Conservation (phyloP, 306 rosid genomes). For the Sophora flavescens region DNA sequence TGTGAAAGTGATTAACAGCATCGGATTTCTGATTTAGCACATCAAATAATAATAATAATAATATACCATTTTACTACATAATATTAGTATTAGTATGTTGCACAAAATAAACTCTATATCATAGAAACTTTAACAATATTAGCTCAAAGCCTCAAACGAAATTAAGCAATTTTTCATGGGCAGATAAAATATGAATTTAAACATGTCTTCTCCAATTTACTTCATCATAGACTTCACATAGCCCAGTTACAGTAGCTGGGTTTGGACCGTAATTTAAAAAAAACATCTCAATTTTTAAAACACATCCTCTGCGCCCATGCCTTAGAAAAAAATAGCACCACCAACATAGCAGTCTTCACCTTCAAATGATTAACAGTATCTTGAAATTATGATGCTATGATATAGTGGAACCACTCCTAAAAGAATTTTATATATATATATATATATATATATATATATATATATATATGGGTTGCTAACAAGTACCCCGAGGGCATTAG, state of each 20-base stretch:
- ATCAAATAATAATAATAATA: conserved; percentile 4
- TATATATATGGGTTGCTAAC: too few relatives aligned
- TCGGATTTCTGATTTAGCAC: conserved; percentile 31
- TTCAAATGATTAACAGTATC: conserved; percentile 17
- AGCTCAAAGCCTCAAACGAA: conserved; percentile 4
- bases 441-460: too few relatives aligned
- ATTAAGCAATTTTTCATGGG: conserved; percentile 5
- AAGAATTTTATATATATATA: too few relatives aligned
- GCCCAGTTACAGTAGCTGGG: conserved; percentile 1
- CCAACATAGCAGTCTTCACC: neutral
- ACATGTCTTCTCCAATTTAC: conserved; percentile 11
- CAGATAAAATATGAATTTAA: conserved; percentile 2
- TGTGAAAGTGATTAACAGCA: conserved; percentile 27
- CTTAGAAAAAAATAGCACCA: neutral
- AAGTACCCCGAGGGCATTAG: too few relatives aligned
- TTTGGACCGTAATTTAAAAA: neutral
- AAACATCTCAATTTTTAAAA: neutral
- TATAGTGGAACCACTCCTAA: too few relatives aligned
- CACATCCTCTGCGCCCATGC: conserved; percentile 1
- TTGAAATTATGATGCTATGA: neutral
- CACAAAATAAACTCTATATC: neutral
- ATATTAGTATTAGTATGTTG: neutral
- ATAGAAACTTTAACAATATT: conserved; percentile 18
- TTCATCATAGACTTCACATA: neutral
- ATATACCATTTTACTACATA: conserved; percentile 6